phyloP scores from a whole-genome alignment of 768 basidiomycete species.

The Coprinopsis marcescibilis region DNA sequence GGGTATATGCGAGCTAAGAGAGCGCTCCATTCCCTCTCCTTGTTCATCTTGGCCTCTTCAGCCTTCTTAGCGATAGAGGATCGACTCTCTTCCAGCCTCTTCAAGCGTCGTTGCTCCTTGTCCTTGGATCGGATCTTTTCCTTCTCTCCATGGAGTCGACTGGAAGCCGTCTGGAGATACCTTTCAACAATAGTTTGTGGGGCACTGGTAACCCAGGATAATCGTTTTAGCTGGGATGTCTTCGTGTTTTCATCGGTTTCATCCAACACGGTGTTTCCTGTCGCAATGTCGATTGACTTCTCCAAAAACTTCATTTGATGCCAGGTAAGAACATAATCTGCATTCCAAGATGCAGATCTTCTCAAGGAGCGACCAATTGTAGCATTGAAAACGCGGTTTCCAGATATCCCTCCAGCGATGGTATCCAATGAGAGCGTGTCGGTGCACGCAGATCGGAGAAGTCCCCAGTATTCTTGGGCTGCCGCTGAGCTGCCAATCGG shows the following conservation, averaged over 20 bases:
- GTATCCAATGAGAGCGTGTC: slow-evolving; percentile 20
- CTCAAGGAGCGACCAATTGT: slow-evolving; percentile 47
- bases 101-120: slow-evolving; percentile 28
- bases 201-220: slow-evolving; percentile 51
- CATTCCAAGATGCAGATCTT: slow-evolving; percentile 53
- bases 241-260: slow-evolving; percentile 32
- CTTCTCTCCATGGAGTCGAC: slow-evolving; percentile 35
- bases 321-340: slow-evolving; percentile 57
- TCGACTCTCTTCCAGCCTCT: slow-evolving; percentile 39
- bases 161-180: slow-evolving; percentile 37
- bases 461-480: slow-evolving; percentile 50
- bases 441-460: slow-evolving; percentile 43
- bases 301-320: slow-evolving; percentile 63
- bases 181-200: slow-evolving; percentile 42
- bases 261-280: slow-evolving; percentile 43
- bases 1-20: slow-evolving; percentile 54
- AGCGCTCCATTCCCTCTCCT: slow-evolving; percentile 62
- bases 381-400: slow-evolving; percentile 19
- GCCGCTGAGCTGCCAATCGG: slow-evolving; percentile 33
- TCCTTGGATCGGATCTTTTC: slow-evolving; percentile 35
- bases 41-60: slow-evolving; percentile 49
- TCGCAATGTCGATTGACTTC: slow-evolving; percentile 38
- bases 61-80: slow-evolving; percentile 57
- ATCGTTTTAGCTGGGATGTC: slow-evolving; percentile 33
- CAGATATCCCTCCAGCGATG: slow-evolving; percentile 14